phyloP scores from a whole-genome alignment of 352 stramenopile genomes.

The Pythium vanterpoolii region DNA sequence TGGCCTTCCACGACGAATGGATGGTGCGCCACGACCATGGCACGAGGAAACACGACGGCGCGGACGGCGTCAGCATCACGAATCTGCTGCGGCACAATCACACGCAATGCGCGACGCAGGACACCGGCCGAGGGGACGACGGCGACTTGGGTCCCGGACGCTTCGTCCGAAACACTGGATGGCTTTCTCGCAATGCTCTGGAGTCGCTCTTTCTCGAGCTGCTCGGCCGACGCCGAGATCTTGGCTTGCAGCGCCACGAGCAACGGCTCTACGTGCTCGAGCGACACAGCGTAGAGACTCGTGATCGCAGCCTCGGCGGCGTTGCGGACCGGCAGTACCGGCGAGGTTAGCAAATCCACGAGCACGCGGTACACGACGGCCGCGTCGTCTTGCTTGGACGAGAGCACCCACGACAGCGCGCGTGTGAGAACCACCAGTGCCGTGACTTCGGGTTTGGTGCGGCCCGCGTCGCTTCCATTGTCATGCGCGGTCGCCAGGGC shows the following conservation, averaged over 20 bases:
- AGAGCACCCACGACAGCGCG: slow-evolving; percentile 66
- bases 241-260: slow-evolving; percentile 59
- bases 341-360: slow-evolving; percentile 56
- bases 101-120: slow-evolving; percentile 55
- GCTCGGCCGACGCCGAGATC: slow-evolving; percentile 33
- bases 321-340: slow-evolving; percentile 46
- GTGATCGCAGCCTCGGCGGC: slow-evolving; percentile 43
- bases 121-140: slow-evolving; percentile 50
- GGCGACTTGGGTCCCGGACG: slow-evolving; percentile 7
- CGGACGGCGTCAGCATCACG: slow-evolving; percentile 33
- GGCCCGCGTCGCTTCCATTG: slow-evolving; percentile 13
- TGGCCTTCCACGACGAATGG: slow-evolving; percentile 66
- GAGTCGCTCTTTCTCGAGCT: slow-evolving; percentile 31
- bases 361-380: slow-evolving; percentile 49
- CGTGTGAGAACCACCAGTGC: slow-evolving; percentile 45
- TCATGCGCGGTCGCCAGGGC: slow-evolving; percentile 18
- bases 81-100: slow-evolving; percentile 44
- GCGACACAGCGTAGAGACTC: slow-evolving; percentile 49
- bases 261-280: slow-evolving; percentile 53
- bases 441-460: slow-evolving; percentile 55
- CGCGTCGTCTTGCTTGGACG: slow-evolving; percentile 51
- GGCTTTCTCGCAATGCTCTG: slow-evolving; percentile 16
- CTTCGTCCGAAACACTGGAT: slow-evolving; percentile 28
- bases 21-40: slow-evolving; percentile 66
- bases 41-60: slow-evolving; percentile 42